Base-by-base conservation (phyloP, 2,329 filamentous ascomycete species). In the Aspergillus hiratsukae region DNA sequence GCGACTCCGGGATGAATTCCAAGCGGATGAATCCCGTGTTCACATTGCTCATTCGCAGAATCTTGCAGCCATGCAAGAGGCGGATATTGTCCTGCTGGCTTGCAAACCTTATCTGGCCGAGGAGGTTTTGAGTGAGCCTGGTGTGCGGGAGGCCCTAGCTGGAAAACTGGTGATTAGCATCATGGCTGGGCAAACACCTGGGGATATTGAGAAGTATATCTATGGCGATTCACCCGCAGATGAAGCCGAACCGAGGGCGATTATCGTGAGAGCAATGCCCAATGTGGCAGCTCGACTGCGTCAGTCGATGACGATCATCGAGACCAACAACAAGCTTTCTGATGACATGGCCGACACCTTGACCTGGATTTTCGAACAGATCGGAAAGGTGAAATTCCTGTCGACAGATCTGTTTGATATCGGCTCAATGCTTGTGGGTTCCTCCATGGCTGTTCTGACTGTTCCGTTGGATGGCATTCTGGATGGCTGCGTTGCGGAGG, bases 401-500 rank as follows among this genome's bases (percentile, higher is more conserved):
- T 78, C 81, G 0, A 69, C 80, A 1, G 70, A 74, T 2, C 72
- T 76, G 48, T 83, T 86, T 77, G 81, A 85, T 63, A 80, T 77
- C 1, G 75, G 73, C 40, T 84, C 81, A 10, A 81, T 83, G 17
- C 73, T 87, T n/a, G 84, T 81, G 10, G 83, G 84, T 1, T 84
- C 83, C 0, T 82, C 83, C 0, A 81, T 83, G 11, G 84, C 83
- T 0, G 84, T 86, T 63, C 75, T 81, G 50, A 82, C 83, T 0
- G 69, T 87, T 25, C 75, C 86, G 23, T 72, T 85, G n/a, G 85
- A 87, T 62, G 81, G 81, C 1, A 74, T 86, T 48, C 76, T 83
- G 3, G 83, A 86, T 66, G 84, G 84, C 1, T 83, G 78, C 40
- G 83, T 87, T 3, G 83, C 83, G 0, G 85, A 86, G 80, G 85